A percentile compares a stretch with the other conserved stretches of the same genome.
phyloP scores from a whole-genome alignment of 2,329 filamentous ascomycete species.

The Aspergillus terreus region DNA sequence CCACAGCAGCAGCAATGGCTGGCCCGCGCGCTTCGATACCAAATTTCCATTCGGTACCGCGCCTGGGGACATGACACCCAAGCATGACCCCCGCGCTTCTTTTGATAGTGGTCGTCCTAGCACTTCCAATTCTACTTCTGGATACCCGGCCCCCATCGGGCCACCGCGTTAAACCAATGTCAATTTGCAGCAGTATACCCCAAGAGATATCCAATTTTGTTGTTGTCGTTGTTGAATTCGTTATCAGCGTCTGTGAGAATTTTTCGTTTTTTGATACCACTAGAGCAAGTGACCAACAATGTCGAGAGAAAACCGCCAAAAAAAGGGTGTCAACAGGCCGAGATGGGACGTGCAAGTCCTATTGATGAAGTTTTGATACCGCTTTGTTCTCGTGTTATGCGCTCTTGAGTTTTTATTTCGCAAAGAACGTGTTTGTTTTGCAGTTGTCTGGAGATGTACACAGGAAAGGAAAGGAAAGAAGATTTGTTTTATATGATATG shows the following conservation, averaged over 20 bases:
- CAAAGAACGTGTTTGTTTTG: background rate
- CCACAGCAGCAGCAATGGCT: slow-evolving; percentile 59
- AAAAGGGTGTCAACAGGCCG: slow-evolving; percentile 3
- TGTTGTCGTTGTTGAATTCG: slow-evolving; percentile 45
- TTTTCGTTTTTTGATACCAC: slow-evolving; percentile 28
- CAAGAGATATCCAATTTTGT: slow-evolving; percentile 33
- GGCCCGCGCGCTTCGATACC: slow-evolving; percentile 54
- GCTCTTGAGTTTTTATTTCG: slow-evolving; percentile 3
- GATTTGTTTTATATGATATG: slow-evolving; percentile 5
- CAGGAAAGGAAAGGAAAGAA: background rate
- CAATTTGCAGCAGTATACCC: slow-evolving; percentile 46
- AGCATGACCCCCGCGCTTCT: slow-evolving; percentile 77
- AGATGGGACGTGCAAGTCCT: slow-evolving; percentile 2
- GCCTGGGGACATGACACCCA: slow-evolving; percentile 77
- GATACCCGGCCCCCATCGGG: slow-evolving; percentile 90
- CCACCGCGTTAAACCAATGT: slow-evolving; percentile 74
- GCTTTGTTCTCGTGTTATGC: slow-evolving; percentile 10
- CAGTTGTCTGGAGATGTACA: background rate
- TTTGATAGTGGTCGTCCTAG: slow-evolving; percentile 89
- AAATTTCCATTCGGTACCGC: slow-evolving; percentile 61
- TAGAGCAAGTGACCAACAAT: slow-evolving; percentile 15
- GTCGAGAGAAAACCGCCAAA: slow-evolving; percentile 4
- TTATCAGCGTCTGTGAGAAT: slow-evolving; percentile 14
- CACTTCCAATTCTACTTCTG: slow-evolving; percentile 94
- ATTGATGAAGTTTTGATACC: background rate